A percentile compares a stretch with the other conserved stretches of the same genome.
phyloP scores from a whole-genome alignment of 208 protist genomes.

The Wallacemonas collosoma region DNA sequence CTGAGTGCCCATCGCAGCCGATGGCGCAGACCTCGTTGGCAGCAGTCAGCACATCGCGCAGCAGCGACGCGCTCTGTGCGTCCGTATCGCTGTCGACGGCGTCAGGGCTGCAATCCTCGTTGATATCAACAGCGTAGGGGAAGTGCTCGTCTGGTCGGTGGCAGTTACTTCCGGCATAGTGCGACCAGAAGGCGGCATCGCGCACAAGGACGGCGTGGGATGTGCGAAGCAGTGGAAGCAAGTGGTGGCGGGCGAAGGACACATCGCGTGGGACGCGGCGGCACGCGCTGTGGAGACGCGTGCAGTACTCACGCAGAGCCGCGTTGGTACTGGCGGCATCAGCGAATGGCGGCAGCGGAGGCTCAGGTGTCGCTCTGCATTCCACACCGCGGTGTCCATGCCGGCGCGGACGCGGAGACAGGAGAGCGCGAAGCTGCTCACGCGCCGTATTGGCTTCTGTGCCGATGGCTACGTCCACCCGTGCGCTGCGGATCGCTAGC shows the following conservation, averaged over 20 bases:
- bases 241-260: not conserved
- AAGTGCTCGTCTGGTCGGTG: too few species aligned
- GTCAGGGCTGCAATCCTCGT: too few species aligned
- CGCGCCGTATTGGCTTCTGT: not conserved
- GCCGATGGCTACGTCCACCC: too few species aligned
- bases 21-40: too few species aligned
- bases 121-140: too few species aligned
- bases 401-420: not conserved
- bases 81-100: too few species aligned
- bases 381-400: not conserved
- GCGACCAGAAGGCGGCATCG: not conserved
- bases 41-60: too few species aligned
- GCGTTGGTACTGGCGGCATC: not conserved
- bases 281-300: not conserved
- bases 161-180: not conserved
- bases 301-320: not conserved
- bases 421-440: not conserved
- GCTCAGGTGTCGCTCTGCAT: too few species aligned
- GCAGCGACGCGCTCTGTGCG: too few species aligned
- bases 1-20: too few species aligned
- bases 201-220: not conserved
- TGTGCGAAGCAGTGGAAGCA: not conserved
- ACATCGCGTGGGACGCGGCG: not conserved
- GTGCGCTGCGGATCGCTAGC: not conserved
- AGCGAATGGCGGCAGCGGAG: too few species aligned